Conservation (phyloP, 2,329 filamentous ascomycete genomes). For the Ascochyta fabae region DNA sequence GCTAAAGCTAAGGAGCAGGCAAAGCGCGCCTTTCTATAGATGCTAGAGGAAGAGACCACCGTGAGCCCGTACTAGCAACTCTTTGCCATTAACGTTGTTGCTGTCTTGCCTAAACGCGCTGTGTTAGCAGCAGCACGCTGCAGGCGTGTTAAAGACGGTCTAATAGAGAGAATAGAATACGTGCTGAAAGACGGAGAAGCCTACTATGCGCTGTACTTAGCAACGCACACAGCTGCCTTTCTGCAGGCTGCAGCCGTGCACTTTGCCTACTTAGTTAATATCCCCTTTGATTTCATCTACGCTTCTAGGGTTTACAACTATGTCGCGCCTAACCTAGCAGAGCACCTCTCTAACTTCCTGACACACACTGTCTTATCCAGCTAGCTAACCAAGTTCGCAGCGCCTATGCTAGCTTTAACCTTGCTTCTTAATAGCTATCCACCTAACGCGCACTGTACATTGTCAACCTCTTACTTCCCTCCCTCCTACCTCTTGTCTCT, state of each 20-base stretch:
- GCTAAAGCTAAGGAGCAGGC: slow-evolving; percentile 23
- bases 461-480: neutral
- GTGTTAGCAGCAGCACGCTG: slow-evolving; percentile 1
- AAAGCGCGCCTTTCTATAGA: slow-evolving; percentile 29
- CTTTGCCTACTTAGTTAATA: neutral
- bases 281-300: neutral
- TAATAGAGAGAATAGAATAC: neutral
- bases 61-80: slow-evolving; percentile 18
- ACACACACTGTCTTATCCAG: slow-evolving; percentile 19
- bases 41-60: slow-evolving; percentile 32
- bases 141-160: neutral
- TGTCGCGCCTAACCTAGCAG: neutral
- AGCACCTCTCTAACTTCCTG: slow-evolving; percentile 22
- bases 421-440: slow-evolving; percentile 35
- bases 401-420: slow-evolving; percentile 29
- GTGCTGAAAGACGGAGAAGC: neutral
- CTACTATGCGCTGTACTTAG: neutral
- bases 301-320: neutral
- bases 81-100: slow-evolving; percentile 30
- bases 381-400: slow-evolving; percentile 31
- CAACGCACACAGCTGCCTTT: neutral
- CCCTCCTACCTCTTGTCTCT: too few species aligned
- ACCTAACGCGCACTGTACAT: slow-evolving; percentile 11
- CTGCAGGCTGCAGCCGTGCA: neutral
- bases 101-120: slow-evolving; percentile 18